Conservation (phyloP, 306 rosid genomes). For the Begonia fuchsioides region DNA sequence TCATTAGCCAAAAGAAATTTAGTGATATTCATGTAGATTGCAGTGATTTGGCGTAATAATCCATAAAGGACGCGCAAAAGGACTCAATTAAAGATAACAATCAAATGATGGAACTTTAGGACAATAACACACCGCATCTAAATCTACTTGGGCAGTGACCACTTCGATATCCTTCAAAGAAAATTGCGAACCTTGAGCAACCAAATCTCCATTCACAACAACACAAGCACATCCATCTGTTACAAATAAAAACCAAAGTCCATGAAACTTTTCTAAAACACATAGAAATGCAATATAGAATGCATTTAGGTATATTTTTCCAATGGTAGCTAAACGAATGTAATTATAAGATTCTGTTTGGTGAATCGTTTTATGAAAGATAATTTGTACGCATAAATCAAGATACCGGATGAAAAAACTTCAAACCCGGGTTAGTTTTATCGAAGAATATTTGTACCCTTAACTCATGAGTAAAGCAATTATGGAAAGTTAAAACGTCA, state of each 20-base stretch:
- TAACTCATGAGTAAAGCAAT: slow-evolving; percentile 1
- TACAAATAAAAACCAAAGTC: neutral
- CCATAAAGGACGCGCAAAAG: no score
- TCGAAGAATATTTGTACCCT: no score
- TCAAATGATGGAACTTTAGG: neutral
- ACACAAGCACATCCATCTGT: slow-evolving; percentile 86
- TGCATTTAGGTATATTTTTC: no score
- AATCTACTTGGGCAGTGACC: slow-evolving; percentile 72
- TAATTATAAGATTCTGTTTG: no score
- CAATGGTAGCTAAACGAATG: no score
- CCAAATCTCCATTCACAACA: slow-evolving; percentile 76
- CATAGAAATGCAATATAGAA: no score
- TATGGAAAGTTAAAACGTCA: neutral
- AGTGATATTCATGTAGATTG: neutral
- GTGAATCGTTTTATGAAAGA: no score
- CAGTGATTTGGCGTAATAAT: neutral
- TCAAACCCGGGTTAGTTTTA: no score
- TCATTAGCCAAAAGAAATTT: slow-evolving; percentile 9
- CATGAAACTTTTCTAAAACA: no score
- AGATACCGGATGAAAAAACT: no score
- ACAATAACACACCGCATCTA: slow-evolving; percentile 60
- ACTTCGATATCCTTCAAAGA: slow-evolving; percentile 83
- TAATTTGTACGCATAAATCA: no score
- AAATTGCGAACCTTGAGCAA: slow-evolving; percentile 91
- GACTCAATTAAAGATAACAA: no score